Base-by-base conservation (phyloP, 2,329 filamentous ascomycete genomes). In the Alternaria triticina region DNA sequence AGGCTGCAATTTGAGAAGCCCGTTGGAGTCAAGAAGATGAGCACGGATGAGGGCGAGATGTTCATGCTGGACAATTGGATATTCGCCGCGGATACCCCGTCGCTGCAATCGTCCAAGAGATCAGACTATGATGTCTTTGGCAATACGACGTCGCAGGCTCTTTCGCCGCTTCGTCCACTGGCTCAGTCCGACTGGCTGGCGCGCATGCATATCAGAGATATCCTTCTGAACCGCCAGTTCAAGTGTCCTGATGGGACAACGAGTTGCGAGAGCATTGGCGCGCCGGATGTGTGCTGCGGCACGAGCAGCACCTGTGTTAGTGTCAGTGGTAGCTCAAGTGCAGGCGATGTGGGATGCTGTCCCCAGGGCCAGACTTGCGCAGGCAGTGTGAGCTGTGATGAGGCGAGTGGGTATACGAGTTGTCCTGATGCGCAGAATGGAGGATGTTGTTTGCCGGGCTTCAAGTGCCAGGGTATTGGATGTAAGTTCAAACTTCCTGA, bases 341-440 rank as follows among this genome's bases (percentile, higher is more conserved):
- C 91, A 27, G 90, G 90, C 8, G 86, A 87, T 47, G 88, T 95
- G 3, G 92, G 91, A 4, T 96, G 92, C 79, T 96, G 92, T 79
- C 90, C 90, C 0, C 74, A 82, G 36, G 91, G 91, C 4, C 81
- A 83, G 46, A 85, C 78, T 6, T 95, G 92, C 76, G 85, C 85
- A 4, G 90, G 90, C 10, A 81, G 81, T 1, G 88, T 94, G 6
- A 86, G 85, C 0, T 94, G 92, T 67, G 79, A 85, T 65, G 81
- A 77, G 3, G 83, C 84, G 3, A 81, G 83, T 5, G 89, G 86
- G 44, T 89, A 91, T 63, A 86, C 87, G 11, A 86, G 87, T 52
- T 95, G 92, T 74, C 83, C 89, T 0, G 83, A 87, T 8, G 85
- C 85, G 33, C 77, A 89, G 0, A 91, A 91, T 4, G 91, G 91